Conservation (phyloP, 805 yeast genomes). For the Wickerhamiella parazyma region DNA sequence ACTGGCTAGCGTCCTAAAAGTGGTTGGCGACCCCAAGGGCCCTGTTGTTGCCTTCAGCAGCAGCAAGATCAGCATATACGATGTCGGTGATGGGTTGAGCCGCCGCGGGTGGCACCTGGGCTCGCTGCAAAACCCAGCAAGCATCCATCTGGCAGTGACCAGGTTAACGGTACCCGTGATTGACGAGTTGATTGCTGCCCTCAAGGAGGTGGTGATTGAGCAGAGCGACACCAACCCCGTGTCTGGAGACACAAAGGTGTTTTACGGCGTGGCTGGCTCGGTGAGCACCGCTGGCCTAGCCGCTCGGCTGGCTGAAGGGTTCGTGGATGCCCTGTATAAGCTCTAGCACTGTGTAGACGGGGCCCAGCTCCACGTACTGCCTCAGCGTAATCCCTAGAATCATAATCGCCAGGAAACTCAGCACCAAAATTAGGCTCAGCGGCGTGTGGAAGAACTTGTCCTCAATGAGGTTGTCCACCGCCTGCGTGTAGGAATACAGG, state of each 20-base stretch:
- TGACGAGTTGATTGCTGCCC: conserved; percentile 43
- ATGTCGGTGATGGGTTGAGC: conserved; percentile 55
- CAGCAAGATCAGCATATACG: conserved; percentile 51
- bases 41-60: conserved; percentile 75
- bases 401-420: not conserved
- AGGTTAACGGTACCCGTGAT: conserved; percentile 48
- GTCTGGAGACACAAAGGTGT: conserved; percentile 55
- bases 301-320: conserved; percentile 62
- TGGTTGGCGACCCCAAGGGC: conserved; percentile 74
- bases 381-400: not conserved
- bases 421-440: not conserved
- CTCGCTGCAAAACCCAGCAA: conserved; percentile 78
- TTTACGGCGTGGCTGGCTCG: conserved; percentile 94
- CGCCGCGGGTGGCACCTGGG: conserved; percentile 79
- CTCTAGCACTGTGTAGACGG: conserved; percentile 8
- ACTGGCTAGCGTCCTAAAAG: conserved; percentile 28
- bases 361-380: not conserved
- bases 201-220: conserved; percentile 34
- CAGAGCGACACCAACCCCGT: conserved; percentile 23
- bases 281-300: conserved; percentile 74
- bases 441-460: conserved; percentile 3
- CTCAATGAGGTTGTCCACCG: not conserved
- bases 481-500: conserved; percentile 1
- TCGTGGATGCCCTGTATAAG: conserved; percentile 70
- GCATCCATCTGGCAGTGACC: conserved; percentile 83